Percentiles rank a stretch among this genome's conserved stretches.
Evolutionary conservation across 1,139 yeast species (phyloP).

Genomic region (Geotrichum siamense): DNA sequence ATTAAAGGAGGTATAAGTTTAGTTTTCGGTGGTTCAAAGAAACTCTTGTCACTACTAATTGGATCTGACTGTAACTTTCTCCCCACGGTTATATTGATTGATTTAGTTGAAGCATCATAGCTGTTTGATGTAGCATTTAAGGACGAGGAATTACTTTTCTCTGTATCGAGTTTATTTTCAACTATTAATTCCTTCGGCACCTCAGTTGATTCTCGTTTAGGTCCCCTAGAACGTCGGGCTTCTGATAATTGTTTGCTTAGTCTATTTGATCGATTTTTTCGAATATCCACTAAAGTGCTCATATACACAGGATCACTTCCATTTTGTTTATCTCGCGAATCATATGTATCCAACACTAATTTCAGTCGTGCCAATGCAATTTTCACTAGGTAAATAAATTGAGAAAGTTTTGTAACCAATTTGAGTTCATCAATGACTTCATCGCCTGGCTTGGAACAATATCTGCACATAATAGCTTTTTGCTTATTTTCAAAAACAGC

Average conservation of each 20-base stretch:
- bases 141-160: neutral
- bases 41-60: neutral
- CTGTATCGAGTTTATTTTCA: conserved; percentile 1
- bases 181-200: neutral
- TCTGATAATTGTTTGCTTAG: conserved; percentile 54
- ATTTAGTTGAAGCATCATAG: conserved; percentile 11
- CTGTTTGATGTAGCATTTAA: neutral
- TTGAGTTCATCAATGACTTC: conserved; percentile 48
- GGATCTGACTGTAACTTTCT: neutral
- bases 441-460: conserved; percentile 47
- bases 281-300: conserved; percentile 68
- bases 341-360: conserved; percentile 51
- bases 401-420: conserved; percentile 59
- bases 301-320: conserved; percentile 47
- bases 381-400: conserved; percentile 66
- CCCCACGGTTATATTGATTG: conserved; percentile 19
- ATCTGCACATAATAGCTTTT: conserved; percentile 45
- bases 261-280: conserved; percentile 66
- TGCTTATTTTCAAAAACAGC: conserved; percentile 38
- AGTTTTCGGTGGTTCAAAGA: neutral
- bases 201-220: conserved; percentile 4
- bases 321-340: conserved; percentile 26
- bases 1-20: neutral
- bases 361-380: conserved; percentile 79
- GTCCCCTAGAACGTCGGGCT: conserved; percentile 5